Conservation (phyloP, 805 yeast species). For the Cyberlindnera japonica region DNA sequence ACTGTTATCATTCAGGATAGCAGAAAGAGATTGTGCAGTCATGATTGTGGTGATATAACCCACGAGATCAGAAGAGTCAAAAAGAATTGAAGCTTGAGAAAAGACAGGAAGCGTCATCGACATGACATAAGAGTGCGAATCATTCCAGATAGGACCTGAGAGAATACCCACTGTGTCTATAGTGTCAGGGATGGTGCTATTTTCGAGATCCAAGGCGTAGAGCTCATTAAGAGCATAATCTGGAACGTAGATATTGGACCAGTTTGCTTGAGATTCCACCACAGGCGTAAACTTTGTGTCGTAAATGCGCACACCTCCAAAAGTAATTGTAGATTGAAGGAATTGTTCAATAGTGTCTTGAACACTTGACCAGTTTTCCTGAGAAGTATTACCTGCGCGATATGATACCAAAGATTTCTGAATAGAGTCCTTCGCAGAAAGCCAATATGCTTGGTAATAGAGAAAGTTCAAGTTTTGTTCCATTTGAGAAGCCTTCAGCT, state of each 20-base stretch:
- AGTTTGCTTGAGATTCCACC: slow-evolving; percentile 38
- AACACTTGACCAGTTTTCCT: slow-evolving; percentile 44
- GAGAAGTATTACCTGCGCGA: slow-evolving; percentile 69
- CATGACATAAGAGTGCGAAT: slow-evolving; percentile 43
- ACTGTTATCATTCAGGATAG: slow-evolving; percentile 24
- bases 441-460: slow-evolving; percentile 65
- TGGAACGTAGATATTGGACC: slow-evolving; percentile 34
- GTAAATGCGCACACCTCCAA: slow-evolving; percentile 64
- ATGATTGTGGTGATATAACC: slow-evolving; percentile 68
- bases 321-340: slow-evolving; percentile 56
- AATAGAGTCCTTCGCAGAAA: slow-evolving; percentile 58
- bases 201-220: slow-evolving; percentile 46
- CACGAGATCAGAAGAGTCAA: slow-evolving; percentile 44
- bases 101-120: slow-evolving; percentile 77
- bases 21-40: slow-evolving; percentile 41
- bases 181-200: slow-evolving; percentile 43
- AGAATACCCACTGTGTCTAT: slow-evolving; percentile 44
- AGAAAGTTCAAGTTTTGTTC: slow-evolving; percentile 60
- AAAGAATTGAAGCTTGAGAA: slow-evolving; percentile 65
- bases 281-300: slow-evolving; percentile 54
- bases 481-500: slow-evolving; percentile 75
- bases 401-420: slow-evolving; percentile 57
- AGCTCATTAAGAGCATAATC: slow-evolving; percentile 34
- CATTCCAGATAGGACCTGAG: slow-evolving; percentile 62
- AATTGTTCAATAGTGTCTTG: slow-evolving; percentile 53